Conservation (phyloP, 1,139 yeast species). For the Yamadazyma triangularis region DNA sequence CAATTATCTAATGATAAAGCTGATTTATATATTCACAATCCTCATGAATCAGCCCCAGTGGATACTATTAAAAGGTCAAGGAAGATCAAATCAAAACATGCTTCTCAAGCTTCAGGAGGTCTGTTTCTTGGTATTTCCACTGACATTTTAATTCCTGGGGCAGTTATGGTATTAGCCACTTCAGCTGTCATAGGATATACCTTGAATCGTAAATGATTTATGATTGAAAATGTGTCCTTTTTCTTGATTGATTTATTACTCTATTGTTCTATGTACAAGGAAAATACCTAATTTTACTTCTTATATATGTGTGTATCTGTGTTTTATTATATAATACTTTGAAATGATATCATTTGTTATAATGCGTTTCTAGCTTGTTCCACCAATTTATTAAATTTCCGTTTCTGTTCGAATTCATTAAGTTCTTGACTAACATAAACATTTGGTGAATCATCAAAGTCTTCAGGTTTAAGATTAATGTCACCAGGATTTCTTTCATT, state of each 20-base stretch:
- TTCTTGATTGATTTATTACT: too few relatives aligned
- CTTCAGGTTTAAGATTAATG: constrained; percentile 39
- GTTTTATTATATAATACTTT: too few relatives aligned
- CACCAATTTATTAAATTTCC: constrained; percentile 24
- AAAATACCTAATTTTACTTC: too few relatives aligned
- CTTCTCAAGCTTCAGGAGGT: constrained; percentile 40
- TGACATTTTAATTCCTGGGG: constrained; percentile 60
- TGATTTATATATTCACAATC: constrained; percentile 69
- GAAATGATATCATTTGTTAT: too few relatives aligned
- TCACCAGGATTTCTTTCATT: constrained; percentile 76
- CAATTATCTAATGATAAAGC: constrained; percentile 54
- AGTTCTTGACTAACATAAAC: constrained; percentile 51
- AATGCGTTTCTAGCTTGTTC: constrained; percentile 25
- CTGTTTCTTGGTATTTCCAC: too few relatives aligned
- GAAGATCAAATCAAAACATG: constrained; percentile 9
- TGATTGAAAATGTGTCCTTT: too few relatives aligned
- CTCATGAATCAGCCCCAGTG: constrained; percentile 44
- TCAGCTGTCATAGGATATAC: constrained; percentile 53
- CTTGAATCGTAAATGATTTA: too few relatives aligned
- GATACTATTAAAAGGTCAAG: constrained; percentile 14
- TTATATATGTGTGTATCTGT: too few relatives aligned
- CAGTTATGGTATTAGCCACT: constrained; percentile 58
- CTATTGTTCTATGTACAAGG: too few relatives aligned
- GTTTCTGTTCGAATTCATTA: constrained; percentile 25
- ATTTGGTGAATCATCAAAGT: constrained; percentile 36